These are phyloP conservation scores for Fusarium sambucinum DNA, from an alignment of 2,329 filamentous ascomycete genomes.

Conservation along the genomic window DNA sequence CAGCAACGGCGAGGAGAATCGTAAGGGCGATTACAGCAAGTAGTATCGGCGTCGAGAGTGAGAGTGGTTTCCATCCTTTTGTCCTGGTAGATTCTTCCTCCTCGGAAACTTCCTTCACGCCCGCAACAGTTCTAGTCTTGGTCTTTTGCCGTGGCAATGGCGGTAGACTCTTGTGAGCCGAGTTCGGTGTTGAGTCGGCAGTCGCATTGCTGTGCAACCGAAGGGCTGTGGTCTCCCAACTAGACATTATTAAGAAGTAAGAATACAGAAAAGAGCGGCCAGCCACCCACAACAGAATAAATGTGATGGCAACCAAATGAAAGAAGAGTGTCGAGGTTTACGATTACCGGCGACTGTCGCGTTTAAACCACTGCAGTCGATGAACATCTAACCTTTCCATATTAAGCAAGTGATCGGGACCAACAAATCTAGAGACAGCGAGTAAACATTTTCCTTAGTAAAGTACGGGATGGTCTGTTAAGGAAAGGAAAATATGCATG, in stretches of 20 bases:
- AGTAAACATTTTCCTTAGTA: slow-evolving; percentile 21
- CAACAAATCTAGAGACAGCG: slow-evolving; percentile 9
- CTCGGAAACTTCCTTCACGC: accelerated
- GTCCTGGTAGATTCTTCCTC: background rate
- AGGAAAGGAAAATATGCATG: slow-evolving; percentile 29
- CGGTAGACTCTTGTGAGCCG: slow-evolving; percentile 20
- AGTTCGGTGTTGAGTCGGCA: background rate
- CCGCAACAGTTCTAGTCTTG: background rate
- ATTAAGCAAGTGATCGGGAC: slow-evolving; percentile 8
- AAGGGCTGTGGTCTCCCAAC: slow-evolving; percentile 31
- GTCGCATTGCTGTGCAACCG: slow-evolving; percentile 12
- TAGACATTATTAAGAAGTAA: slow-evolving; percentile 23
- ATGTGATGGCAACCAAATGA: background rate
- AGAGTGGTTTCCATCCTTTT: slow-evolving; percentile 43
- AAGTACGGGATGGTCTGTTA: slow-evolving; percentile 34
- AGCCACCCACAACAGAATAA: slow-evolving; percentile 2
- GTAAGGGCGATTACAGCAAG: slow-evolving; percentile 53
- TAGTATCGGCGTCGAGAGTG: slow-evolving; percentile 52
- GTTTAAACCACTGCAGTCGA: slow-evolving; percentile 12
- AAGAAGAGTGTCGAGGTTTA: background rate
- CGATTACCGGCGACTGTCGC: background rate
- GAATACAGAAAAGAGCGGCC: slow-evolving; percentile 11
- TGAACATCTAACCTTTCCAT: slow-evolving; percentile 4
- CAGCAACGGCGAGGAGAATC: slow-evolving; percentile 55
- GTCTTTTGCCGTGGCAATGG: slow-evolving; percentile 1